Evolutionary conservation across 129 eudicot species (phyloP).

Genomic region (Erigeron canadensis): DNA sequence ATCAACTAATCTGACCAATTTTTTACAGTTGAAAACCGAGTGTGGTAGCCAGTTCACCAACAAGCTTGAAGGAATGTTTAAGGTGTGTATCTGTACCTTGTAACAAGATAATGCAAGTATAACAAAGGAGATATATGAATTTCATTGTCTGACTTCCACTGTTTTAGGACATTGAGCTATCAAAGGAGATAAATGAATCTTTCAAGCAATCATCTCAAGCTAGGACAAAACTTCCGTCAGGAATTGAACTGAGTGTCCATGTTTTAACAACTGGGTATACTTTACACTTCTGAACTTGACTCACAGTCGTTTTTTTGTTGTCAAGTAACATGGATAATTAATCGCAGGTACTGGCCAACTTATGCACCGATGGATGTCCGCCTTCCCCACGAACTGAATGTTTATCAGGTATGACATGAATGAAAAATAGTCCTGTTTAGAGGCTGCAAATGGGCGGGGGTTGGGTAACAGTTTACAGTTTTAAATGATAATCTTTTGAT

Average conservation of each 20-base stretch:
- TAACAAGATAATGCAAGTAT: slow-evolving; percentile 1
- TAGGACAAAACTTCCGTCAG: slow-evolving; percentile 89
- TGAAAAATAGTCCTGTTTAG: not conserved
- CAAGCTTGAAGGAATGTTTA: slow-evolving; percentile 99
- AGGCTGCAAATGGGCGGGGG: not conserved
- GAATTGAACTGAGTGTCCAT: slow-evolving; percentile 97
- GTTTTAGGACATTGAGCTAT: slow-evolving; percentile 81
- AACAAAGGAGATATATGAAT: not conserved
- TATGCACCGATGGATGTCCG: slow-evolving; percentile 99
- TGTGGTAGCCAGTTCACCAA: slow-evolving; percentile 98
- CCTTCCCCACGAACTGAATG: slow-evolving; percentile 96
- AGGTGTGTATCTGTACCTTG: slow-evolving; percentile 44
- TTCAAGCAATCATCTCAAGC: slow-evolving; percentile 99
- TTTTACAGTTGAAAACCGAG: slow-evolving; percentile 83
- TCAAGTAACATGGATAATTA: slow-evolving; percentile 18
- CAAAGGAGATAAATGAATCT: slow-evolving; percentile 94
- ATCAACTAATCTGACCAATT: slow-evolving; percentile 15
- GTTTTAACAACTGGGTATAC: slow-evolving; percentile 92
- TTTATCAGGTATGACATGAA: slow-evolving; percentile 70
- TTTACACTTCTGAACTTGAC: slow-evolving; percentile 15
- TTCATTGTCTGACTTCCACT: not conserved
- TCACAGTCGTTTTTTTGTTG: not conserved
- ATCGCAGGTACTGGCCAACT: slow-evolving; percentile 96
- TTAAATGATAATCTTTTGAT: not conserved
- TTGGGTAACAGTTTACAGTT: not conserved